Percentiles rank a stretch among this genome's conserved stretches.
These are phyloP conservation scores for Ganoderma resinaceum DNA, from an alignment of 1,284 basidiomycete species.

Conservation along the genomic window DNA sequence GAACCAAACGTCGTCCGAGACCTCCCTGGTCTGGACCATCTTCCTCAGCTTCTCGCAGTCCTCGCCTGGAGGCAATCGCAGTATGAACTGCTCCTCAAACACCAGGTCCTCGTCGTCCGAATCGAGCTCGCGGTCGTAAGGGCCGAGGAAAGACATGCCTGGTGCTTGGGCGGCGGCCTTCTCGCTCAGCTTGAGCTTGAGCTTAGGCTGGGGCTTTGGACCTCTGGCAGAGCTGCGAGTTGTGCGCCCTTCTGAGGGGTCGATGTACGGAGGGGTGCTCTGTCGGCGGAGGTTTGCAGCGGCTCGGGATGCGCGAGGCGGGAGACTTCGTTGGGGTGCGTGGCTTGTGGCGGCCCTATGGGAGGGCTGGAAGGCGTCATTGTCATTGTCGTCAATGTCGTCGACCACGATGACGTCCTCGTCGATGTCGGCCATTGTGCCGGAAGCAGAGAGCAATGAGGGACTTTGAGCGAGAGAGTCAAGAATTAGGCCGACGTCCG, in stretches of 20 bases:
- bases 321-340: constrained; percentile 29
- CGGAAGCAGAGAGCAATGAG: constrained; percentile 7
- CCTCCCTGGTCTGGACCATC: constrained; percentile 82
- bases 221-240: constrained; percentile 46
- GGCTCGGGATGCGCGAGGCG: constrained; percentile 30
- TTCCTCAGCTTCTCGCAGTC: constrained; percentile 82
- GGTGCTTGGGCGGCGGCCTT: constrained; percentile 79
- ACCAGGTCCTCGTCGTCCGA: constrained; percentile 93
- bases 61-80: constrained; percentile 88
- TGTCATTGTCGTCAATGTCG: constrained; percentile 53
- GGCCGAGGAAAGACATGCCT: constrained; percentile 83
- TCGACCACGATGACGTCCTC: constrained; percentile 74
- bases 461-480: not conserved
- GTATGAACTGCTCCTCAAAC: constrained; percentile 98
- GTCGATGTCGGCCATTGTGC: constrained; percentile 42
- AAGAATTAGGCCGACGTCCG: not conserved
- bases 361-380: constrained; percentile 36
- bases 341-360: constrained; percentile 27
- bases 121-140: constrained; percentile 94
- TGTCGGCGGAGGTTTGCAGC: constrained; percentile 31
- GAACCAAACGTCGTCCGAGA: constrained; percentile 92
- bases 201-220: constrained; percentile 69
- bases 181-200: constrained; percentile 85
- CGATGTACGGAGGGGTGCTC: constrained; percentile 38
- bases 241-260: constrained; percentile 39